Evolutionary conservation across 2,329 filamentous ascomycete species (phyloP), one percentile per base, ranked within the genome.

Genomic region (Colletotrichum sp.): DNA sequence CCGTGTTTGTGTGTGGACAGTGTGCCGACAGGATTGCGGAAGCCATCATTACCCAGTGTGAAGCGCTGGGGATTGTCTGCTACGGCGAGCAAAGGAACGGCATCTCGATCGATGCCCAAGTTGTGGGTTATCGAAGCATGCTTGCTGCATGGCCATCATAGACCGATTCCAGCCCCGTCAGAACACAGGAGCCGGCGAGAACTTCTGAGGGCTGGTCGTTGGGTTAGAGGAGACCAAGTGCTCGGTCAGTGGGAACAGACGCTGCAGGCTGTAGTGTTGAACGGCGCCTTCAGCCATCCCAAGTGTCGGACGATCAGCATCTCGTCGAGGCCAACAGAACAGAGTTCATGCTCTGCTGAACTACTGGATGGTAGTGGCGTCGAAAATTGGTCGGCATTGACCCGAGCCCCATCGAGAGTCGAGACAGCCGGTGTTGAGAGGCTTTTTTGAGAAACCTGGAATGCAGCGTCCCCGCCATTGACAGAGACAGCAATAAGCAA

Each of bases 231-330:
- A 30, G 34, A 6, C n/a, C 44, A 21, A 24, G 44, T 34, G 67
- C 59, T 60, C 63, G 55, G 39, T 21, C 36, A 30, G 36, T 44
- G 68, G 36, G 69, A 72, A 72, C 63, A 68, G 69, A 68, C 63
- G n/a, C 28, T 32, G 73, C 44, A 72, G 36, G 39, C 44, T 68
- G 24, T 15, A 21, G 36, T 36, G 32, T 12, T 30, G 15, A 34
- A 34, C 30, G 74, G 74, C 34, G 59, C n/a, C 63, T 28, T 34
- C 49, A 68, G 71, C 59, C 74, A 69, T 65, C 70, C 59, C 70
- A 76, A 74, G 21, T 59, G 64, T 76, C 65, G 70, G 74, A 76
- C 65, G 70, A 74, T 69, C 57, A 13, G 26, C 18, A 64, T 52
- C 16, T 69, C 36, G 57, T 68, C 64, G 49, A 59, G 39, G 28